Evolutionary conservation across 1,284 basidiomycete species (phyloP).

Genomic region (Stereum hirsutum): DNA sequence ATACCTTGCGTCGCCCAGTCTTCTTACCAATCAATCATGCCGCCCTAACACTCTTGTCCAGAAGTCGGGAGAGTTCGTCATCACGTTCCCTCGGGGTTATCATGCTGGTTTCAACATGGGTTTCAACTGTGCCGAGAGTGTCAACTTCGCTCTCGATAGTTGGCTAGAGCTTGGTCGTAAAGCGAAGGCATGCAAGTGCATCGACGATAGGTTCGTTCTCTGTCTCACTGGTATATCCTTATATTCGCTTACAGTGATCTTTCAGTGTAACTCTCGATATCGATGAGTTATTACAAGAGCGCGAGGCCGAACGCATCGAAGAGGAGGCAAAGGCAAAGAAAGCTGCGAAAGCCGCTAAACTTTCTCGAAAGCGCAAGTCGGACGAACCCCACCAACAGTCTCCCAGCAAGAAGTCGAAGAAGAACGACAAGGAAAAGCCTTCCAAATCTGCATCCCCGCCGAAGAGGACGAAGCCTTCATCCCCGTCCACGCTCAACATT

Average conservation of each 20-base stretch:
- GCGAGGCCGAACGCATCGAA: slow-evolving; percentile 33
- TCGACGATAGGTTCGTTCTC: slow-evolving; percentile 63
- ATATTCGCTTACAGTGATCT: neutral
- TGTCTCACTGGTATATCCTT: neutral
- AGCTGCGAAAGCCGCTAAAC: slow-evolving; percentile 9
- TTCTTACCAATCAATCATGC: slow-evolving; percentile 75
- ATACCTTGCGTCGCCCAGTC: slow-evolving; percentile 85
- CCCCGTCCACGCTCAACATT: slow-evolving; percentile 10
- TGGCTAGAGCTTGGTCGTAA: slow-evolving; percentile 88
- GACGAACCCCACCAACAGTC: slow-evolving; percentile 14
- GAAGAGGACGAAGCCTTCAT: slow-evolving; percentile 21
- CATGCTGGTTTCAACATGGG: slow-evolving; percentile 97
- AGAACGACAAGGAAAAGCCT: neutral
- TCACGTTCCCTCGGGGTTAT: slow-evolving; percentile 92
- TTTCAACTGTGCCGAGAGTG: slow-evolving; percentile 95
- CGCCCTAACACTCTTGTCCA: slow-evolving; percentile 87
- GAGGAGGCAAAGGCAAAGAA: slow-evolving; percentile 10
- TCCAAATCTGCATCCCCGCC: slow-evolving; percentile 18
- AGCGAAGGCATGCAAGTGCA: slow-evolving; percentile 79
- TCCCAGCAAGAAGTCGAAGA: no score
- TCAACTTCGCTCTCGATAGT: slow-evolving; percentile 94
- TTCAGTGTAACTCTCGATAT: slow-evolving; percentile 86
- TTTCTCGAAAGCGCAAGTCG: slow-evolving; percentile 29
- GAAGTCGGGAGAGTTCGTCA: slow-evolving; percentile 87
- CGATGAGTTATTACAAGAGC: slow-evolving; percentile 66